Percentiles rank a stretch among this genome's conserved stretches.
Evolutionary conservation across 139 green algal species (phyloP).

Genomic region (Ostreobium quekettii): DNA sequence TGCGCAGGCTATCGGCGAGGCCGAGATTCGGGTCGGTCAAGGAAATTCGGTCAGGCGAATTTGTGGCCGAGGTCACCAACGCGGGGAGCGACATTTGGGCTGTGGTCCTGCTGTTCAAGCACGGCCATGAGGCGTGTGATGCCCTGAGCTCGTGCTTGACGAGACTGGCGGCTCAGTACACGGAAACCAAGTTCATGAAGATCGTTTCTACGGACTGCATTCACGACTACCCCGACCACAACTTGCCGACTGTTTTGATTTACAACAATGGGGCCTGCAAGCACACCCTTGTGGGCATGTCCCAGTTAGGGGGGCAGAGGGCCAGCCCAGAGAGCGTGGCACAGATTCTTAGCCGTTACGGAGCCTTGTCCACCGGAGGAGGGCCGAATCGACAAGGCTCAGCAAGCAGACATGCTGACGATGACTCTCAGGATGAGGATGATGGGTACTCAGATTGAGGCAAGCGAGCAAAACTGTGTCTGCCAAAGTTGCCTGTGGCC

Average conservation of each 20-base stretch:
- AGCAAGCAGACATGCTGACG: no score
- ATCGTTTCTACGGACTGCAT: constrained; percentile 79
- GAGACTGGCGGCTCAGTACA: constrained; percentile 66
- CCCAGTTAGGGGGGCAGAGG: neutral
- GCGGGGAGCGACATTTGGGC: constrained; percentile 61
- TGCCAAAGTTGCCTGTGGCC: no score
- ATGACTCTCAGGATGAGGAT: no score
- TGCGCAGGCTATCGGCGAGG: constrained; percentile 32
- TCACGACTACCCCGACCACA: constrained; percentile 72
- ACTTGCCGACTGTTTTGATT: constrained; percentile 84
- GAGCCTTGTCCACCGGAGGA: no score
- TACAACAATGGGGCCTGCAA: constrained; percentile 53
- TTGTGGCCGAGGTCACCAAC: constrained; percentile 72
- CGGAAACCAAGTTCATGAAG: constrained; percentile 77
- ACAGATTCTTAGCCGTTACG: no score
- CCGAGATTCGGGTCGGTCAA: constrained; percentile 54
- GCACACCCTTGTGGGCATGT: neutral
- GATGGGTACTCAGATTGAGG: no score
- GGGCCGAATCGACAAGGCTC: no score
- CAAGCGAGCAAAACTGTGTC: no score
- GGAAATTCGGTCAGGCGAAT: constrained; percentile 60
- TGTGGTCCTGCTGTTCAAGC: constrained; percentile 77
- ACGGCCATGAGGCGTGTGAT: constrained; percentile 48
- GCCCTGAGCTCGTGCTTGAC: constrained; percentile 56
- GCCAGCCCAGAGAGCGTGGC: neutral